Evolutionary conservation across 129 eudicot species (phyloP), one percentile per base, ranked within the genome.

Genomic region (Centella asiatica): DNA sequence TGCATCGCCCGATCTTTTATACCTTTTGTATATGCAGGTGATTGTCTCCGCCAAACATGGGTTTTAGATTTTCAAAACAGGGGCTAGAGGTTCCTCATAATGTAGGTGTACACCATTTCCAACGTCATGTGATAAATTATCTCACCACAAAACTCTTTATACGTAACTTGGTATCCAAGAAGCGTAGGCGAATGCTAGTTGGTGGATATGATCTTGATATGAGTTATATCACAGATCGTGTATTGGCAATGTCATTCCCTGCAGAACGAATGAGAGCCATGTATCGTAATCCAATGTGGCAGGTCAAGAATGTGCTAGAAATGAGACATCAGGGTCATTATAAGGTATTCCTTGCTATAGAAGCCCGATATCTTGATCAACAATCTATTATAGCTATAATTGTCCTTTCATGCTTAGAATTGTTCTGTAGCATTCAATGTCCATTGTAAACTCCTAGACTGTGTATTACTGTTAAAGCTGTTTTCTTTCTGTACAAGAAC

Each of bases 221-320:
- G 92, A 78, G 88, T 6, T 87, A 87, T 52, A 83, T 87, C 31
- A 80, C 95, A 5, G 81, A 82, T 72, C 79, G 85, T 61, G 39
- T 87, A 60, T 73, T 87, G 64, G 95, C 88, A 44, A 87, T 87
- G 92, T 83, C 95, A n/a, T 87, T 83, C 57, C 95, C 95, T 63
- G 90, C 95, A 4, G 92, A 87, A 54, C 79, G 74, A 53, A 76
- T 87, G 85, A 74, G 78, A 28, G 85, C 92, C 58, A 69, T 83
- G 72, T 87, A 83, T 54, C 81, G 95, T 24, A 87, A 87, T 75
- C 95, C 95, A 64, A 64, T 87, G 53, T 87, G 92, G 95, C 92
- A 87, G 76, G 92, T 87, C 66, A 83, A 87, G 65, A 81, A 81
- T 31, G 92, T 73, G 22, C 68, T 87, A 27, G 88, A 87, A 46